A percentile compares a stretch with the other conserved stretches of the same genome.
phyloP scores from a whole-genome alignment of 1,284 basidiomycete species.

The Trichosporon asahii region DNA sequence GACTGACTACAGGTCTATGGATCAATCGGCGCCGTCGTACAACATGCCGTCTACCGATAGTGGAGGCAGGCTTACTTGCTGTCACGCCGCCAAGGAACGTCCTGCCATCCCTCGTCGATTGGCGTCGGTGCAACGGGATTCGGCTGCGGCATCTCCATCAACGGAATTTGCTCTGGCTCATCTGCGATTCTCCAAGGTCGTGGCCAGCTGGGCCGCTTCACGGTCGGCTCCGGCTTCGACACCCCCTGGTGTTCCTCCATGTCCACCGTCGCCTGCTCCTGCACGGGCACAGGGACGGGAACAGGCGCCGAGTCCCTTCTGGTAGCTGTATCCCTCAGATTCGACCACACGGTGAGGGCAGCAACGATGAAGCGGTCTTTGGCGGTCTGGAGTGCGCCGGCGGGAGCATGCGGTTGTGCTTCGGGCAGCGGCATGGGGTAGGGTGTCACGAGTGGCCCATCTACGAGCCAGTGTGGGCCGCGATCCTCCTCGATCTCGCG shows the following conservation, averaged over 20 bases:
- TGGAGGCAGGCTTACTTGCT: background rate
- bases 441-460: background rate
- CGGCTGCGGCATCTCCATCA: background rate
- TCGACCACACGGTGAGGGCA: background rate
- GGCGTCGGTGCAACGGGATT: background rate
- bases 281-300: background rate
- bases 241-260: background rate
- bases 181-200: background rate
- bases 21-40: too few species aligned
- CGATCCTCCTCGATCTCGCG: background rate
- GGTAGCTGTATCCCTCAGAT: background rate
- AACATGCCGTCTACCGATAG: too few species aligned
- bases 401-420: background rate
- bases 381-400: background rate
- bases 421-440: background rate
- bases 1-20: too few species aligned
- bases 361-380: background rate
- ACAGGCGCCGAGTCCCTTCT: background rate
- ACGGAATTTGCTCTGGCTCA: background rate
- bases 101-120: background rate
- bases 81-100: background rate
- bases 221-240: too few species aligned
- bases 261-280: background rate
- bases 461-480: background rate
- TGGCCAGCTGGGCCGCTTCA: background rate